phyloP scores from a whole-genome alignment of 257 asterid species.

The Perilla frutescens region DNA sequence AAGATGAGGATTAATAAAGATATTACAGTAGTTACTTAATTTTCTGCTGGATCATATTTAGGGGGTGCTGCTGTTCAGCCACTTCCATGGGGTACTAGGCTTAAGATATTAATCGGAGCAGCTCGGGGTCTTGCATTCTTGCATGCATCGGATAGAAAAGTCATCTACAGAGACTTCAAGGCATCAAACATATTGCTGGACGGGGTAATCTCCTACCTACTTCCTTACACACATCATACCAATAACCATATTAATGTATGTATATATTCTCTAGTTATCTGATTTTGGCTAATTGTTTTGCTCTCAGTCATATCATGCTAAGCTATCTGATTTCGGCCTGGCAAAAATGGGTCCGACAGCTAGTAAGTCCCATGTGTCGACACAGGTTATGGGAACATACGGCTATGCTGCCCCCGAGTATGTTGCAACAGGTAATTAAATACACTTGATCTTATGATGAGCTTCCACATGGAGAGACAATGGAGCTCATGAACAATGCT shows the following conservation, averaged over 20 bases:
- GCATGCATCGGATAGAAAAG: constrained; percentile 62
- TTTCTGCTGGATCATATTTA: constrained; percentile 29
- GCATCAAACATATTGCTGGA: constrained; percentile 83
- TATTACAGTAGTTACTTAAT: background rate
- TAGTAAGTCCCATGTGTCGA: constrained; percentile 68
- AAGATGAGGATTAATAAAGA: background rate
- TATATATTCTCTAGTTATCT: background rate
- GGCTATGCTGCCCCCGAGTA: constrained; percentile 92
- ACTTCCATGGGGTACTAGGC: constrained; percentile 75
- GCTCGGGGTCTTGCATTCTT: constrained; percentile 77
- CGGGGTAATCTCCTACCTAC: constrained; percentile 46
- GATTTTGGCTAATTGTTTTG: constrained; percentile 10
- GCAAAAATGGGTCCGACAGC: constrained; percentile 73
- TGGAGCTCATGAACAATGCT: background rate
- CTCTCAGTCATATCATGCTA: constrained; percentile 66
- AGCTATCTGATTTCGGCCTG: constrained; percentile 76
- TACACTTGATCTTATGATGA: background rate
- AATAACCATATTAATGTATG: too few relatives aligned
- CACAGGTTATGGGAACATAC: constrained; percentile 73
- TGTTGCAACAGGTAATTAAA: constrained; percentile 61
- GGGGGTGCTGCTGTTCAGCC: constrained; percentile 82
- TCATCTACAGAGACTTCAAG: constrained; percentile 82
- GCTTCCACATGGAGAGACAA: background rate
- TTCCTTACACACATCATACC: too few relatives aligned
- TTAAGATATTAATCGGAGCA: constrained; percentile 65